Conservation (phyloP, 345 rosid species). For the Capsella bursapastoris region DNA sequence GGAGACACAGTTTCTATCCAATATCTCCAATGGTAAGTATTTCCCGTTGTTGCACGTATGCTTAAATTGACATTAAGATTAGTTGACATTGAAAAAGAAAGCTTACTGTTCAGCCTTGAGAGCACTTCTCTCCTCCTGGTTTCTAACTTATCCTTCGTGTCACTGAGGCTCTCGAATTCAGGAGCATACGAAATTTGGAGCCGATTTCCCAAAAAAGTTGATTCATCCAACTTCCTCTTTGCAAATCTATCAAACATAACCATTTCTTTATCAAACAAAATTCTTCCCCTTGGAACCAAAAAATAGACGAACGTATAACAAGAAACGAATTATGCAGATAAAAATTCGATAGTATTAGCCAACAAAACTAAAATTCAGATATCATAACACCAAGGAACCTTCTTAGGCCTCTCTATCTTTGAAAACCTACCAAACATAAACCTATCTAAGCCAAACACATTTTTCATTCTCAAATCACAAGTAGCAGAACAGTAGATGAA, state of each 20-base stretch:
- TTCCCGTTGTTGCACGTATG: conserved; percentile 13
- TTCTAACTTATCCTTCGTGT: conserved; percentile 83
- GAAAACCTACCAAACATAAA: background rate
- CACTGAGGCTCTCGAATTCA: conserved; percentile 69
- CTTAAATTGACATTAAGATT: background rate
- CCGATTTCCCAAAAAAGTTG: conserved; percentile 69
- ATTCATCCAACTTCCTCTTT: conserved; percentile 85
- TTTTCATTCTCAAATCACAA: background rate
- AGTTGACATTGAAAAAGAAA: conserved; percentile 18
- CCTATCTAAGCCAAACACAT: background rate
- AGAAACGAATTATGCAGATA: too few relatives aligned
- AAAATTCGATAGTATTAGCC: too few relatives aligned
- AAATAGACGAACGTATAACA: too few relatives aligned
- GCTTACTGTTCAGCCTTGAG: conserved; percentile 64
- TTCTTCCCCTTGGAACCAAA: background rate
- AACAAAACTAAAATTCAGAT: background rate
- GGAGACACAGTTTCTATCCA: background rate
- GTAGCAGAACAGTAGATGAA: background rate
- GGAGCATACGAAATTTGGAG: conserved; percentile 82
- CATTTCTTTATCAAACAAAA: conserved; percentile 13
- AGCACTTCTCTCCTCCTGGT: conserved; percentile 77
- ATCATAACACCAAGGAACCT: conserved; percentile 7
- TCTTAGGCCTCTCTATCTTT: background rate
- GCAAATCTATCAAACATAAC: conserved; percentile 64
- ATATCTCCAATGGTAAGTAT: conserved; percentile 27